These are phyloP conservation scores for Orbilia ellipsospora DNA, from an alignment of 2,329 filamentous ascomycete species.

Conservation along the genomic window DNA sequence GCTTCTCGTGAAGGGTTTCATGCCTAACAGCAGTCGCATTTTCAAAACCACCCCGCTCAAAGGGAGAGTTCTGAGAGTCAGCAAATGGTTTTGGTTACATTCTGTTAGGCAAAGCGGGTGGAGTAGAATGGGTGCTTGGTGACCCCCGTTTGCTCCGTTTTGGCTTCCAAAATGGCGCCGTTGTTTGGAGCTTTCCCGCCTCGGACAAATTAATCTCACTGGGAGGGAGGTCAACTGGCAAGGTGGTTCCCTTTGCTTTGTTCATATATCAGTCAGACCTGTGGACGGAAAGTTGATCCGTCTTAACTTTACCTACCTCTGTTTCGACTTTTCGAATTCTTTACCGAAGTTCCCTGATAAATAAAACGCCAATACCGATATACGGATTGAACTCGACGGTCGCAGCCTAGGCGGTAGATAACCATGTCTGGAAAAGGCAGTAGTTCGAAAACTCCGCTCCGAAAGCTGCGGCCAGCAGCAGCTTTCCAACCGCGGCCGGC, in stretches of 20 bases:
- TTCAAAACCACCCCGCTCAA: not conserved
- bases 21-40: not conserved
- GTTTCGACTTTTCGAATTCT: not conserved
- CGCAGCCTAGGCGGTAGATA: not conserved
- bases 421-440: slow-evolving; percentile 40
- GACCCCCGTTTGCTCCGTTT: not conserved
- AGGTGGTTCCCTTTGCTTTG: not conserved
- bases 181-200: slow-evolving; percentile 7
- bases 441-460: slow-evolving; percentile 29
- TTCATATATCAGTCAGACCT: no score
- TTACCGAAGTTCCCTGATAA: no score
- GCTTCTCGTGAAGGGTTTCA: slow-evolving; percentile 7
- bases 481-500: slow-evolving; percentile 22
- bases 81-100: not conserved
- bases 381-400: not conserved
- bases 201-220: slow-evolving; percentile 16
- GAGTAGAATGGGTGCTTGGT: not conserved
- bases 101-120: slow-evolving; percentile 10
- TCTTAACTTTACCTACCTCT: not conserved
- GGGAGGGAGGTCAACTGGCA: not conserved
- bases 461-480: slow-evolving; percentile 34
- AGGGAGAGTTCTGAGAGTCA: not conserved
- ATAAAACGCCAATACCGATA: not conserved
- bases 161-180: slow-evolving; percentile 20
- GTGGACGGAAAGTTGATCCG: not conserved